Percentiles rank a stretch among this genome's conserved stretches.
Conservation (phyloP, 257 asterid species). For the Oldenlandia corymbosa region DNA sequence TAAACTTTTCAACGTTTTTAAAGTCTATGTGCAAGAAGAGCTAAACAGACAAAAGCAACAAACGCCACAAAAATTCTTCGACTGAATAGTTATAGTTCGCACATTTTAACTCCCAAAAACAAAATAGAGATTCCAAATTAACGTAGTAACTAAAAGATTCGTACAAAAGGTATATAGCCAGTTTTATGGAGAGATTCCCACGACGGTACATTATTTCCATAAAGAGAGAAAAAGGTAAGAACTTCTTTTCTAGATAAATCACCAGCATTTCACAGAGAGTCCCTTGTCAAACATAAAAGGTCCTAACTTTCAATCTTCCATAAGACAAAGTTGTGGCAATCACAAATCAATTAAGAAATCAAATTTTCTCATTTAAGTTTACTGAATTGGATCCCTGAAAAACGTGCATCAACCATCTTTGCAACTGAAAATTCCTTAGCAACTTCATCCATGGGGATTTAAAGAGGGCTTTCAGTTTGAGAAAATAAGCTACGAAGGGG, state of each 20-base stretch:
- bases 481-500: too few species aligned
- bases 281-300: background rate
- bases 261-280: background rate
- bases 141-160: conserved; percentile 2
- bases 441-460: conserved; percentile 49
- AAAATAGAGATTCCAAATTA: background rate
- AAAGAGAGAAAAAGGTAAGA: background rate
- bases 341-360: background rate
- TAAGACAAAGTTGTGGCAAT: background rate
- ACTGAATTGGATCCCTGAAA: background rate
- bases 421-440: conserved; percentile 34
- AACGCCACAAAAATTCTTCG: background rate
- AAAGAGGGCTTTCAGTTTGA: too few species aligned
- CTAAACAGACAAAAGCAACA: background rate
- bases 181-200: background rate
- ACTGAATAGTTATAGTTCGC: background rate
- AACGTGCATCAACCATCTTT: conserved; percentile 44
- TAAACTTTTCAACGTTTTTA: background rate
- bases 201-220: background rate
- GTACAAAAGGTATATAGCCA: background rate
- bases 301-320: background rate
- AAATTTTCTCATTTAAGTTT: background rate
- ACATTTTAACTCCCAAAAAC: background rate
- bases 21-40: background rate
- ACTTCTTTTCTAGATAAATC: background rate